phyloP scores from a whole-genome alignment of 2,329 filamentous ascomycete genomes.

The Sordariomycetes sp. region DNA sequence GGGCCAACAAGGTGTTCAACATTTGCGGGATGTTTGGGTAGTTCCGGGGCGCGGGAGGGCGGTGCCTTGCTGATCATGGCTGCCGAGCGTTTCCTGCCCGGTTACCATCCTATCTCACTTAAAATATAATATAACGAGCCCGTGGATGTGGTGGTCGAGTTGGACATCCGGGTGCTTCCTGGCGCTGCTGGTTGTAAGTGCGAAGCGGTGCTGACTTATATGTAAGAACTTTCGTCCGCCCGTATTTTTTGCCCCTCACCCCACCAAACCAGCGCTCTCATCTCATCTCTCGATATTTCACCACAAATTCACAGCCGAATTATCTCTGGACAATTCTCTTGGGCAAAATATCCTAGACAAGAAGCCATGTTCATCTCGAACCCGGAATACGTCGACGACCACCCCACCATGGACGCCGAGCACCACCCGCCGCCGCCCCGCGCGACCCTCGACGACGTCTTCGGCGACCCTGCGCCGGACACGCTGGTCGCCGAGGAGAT shows the following conservation, averaged over 20 bases:
- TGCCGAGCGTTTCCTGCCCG: no score
- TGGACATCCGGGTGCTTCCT: background rate
- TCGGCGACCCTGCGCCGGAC: constrained; percentile 3
- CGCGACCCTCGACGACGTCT: constrained; percentile 6
- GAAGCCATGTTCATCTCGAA: constrained; percentile 2
- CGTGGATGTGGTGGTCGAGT: no score
- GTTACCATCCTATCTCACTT: no score
- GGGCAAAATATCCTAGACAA: background rate
- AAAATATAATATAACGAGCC: no score
- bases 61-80: no score
- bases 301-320: background rate
- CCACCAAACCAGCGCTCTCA: background rate
- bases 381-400: background rate
- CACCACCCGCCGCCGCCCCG: background rate
- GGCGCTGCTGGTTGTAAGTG: background rate
- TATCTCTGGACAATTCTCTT: background rate
- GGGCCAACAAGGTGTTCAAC: background rate
- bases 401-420: background rate
- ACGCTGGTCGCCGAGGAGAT: background rate
- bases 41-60: no score
- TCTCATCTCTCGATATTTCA: background rate
- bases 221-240: background rate
- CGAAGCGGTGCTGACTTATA: background rate
- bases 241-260: background rate
- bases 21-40: background rate